Conservation (phyloP, 2,329 filamentous ascomycete genomes). For the Scedosporium boydii region DNA sequence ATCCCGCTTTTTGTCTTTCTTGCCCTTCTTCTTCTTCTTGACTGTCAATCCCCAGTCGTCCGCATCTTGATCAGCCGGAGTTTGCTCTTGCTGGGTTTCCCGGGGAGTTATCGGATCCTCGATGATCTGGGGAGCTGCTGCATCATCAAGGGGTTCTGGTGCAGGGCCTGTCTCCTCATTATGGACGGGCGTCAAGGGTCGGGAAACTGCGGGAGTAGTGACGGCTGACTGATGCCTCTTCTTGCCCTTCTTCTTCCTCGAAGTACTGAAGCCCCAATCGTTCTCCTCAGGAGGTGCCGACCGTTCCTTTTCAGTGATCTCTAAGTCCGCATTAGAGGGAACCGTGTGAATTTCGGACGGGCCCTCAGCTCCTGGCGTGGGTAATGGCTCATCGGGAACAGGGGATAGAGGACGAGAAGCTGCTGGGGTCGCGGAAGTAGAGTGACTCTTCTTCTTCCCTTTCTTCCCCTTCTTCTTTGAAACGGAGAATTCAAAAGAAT, state of each 20-base stretch:
- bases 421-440: constrained; percentile 13
- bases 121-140: not conserved
- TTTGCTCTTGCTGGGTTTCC: not conserved
- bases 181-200: not conserved
- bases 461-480: constrained; percentile 6
- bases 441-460: constrained; percentile 11
- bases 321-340: not conserved
- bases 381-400: not conserved
- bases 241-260: constrained; percentile 18
- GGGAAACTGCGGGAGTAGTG: not conserved
- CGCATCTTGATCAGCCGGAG: not conserved
- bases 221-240: constrained; percentile 24
- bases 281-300: not conserved
- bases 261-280: not conserved
- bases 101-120: not conserved
- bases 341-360: not conserved
- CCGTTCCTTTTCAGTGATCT: not conserved
- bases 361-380: not conserved
- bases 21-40: constrained; percentile 15
- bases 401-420: constrained; percentile 7
- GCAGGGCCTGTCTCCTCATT: not conserved
- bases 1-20: not conserved
- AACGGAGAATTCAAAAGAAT: not conserved
- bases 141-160: not conserved
- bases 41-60: constrained; percentile 1